A percentile compares a stretch with the other conserved stretches of the same genome.
phyloP scores from a whole-genome alignment of 441 rosid genomes.

The Brassica balearica region DNA sequence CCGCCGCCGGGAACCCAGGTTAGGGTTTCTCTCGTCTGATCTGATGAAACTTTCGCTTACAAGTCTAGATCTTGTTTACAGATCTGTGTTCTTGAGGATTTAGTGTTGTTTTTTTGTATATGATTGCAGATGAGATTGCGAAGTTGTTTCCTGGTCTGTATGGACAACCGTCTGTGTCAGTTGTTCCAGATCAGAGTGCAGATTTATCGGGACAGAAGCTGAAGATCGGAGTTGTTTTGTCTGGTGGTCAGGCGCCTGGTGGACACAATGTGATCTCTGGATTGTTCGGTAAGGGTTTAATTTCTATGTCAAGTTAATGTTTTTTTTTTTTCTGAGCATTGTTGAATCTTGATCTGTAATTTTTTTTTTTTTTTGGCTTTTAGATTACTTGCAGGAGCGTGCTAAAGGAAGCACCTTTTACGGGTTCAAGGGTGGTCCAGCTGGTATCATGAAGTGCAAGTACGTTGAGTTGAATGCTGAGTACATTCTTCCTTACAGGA shows the following conservation, averaged over 20 bases:
- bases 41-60: slow-evolving; percentile 20
- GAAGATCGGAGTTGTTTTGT: slow-evolving; percentile 93
- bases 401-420: slow-evolving; percentile 79
- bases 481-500: slow-evolving; percentile 80
- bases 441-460: slow-evolving; percentile 98
- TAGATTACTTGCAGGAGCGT: slow-evolving; percentile 94
- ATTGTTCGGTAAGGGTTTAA: slow-evolving; percentile 65
- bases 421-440: slow-evolving; percentile 98
- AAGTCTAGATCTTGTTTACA: slow-evolving; percentile 28
- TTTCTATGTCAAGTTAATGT: not conserved
- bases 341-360: not conserved
- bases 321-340: not conserved
- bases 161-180: slow-evolving; percentile 83
- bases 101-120: not conserved
- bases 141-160: slow-evolving; percentile 88
- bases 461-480: slow-evolving; percentile 81
- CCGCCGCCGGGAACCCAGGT: slow-evolving; percentile 98
- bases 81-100: slow-evolving; percentile 21
- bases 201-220: slow-evolving; percentile 56
- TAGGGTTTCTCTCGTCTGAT: not conserved
- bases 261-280: slow-evolving; percentile 99
- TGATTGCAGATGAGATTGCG: slow-evolving; percentile 77
- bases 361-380: not conserved
- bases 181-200: slow-evolving; percentile 56
- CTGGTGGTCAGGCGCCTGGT: slow-evolving; percentile 99